Base-by-base conservation (phyloP, 2,329 filamentous ascomycete genomes). In the Fonsecaea pedrosoi region DNA sequence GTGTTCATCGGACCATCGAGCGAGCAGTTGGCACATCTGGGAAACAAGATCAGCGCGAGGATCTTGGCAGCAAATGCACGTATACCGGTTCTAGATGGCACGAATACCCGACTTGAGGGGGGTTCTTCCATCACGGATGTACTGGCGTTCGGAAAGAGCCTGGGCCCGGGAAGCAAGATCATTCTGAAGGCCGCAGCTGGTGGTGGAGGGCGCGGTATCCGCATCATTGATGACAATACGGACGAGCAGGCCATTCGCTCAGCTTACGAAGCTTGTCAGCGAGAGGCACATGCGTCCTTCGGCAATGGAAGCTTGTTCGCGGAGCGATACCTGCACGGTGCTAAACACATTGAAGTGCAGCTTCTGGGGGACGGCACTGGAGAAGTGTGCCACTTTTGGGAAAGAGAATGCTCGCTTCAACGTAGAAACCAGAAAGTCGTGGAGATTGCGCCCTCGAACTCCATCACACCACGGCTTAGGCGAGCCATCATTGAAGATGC, bases 181-280 rank as follows among this genome's bases (percentile, higher is more conserved):
- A 99, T 99, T 82, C 98, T 99, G 87, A 99, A 99, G 87, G 95
- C 95, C 68, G 95, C 95, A 74, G 98, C 91, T 77, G 95, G 95
- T 77, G 95, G 95, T 83, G 95, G 95, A 85, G 95, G 95, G 72
- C 92, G 95, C 84, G 95, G 95, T 82, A 99, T 99, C 95, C 90
- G 95, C 85, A 95, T 99, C 68, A 94, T 99, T 70, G 92, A 95
- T 77, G 90, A 97, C 71, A 88, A 94, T 78, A 86, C 86, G 65
- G 85, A 84, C 64, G 85, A 98, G 71, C 86, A 95, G 81, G 94
- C 98, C 82, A 68, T 68, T 60, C 66, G 62, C 38, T 48, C n/a
- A 37, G 85, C 88, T 56, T 98, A 98, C 76, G 92, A 97, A 82
- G 89, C 95, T 77, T 95, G 95, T 72, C 97, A 94, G 60, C 98